Evolutionary conservation across 768 basidiomycete genomes (phyloP).

Genomic region (Vararia minispora): DNA sequence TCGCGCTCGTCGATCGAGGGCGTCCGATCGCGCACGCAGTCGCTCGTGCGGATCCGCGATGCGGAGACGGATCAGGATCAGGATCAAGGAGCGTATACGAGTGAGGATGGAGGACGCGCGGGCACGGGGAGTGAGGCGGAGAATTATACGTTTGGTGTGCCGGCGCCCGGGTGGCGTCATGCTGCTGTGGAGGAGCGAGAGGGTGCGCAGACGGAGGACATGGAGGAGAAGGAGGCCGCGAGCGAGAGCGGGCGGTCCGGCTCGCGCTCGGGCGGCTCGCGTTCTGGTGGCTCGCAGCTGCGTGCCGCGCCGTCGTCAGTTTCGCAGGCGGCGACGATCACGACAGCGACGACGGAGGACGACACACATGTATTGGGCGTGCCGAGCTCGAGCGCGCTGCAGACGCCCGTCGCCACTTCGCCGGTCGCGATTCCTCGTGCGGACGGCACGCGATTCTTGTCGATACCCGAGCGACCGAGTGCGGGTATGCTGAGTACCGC

Average conservation of each 20-base stretch:
- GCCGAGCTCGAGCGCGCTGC: slow-evolving; percentile 7
- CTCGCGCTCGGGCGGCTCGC: slow-evolving; percentile 3
- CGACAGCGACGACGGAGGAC: background rate
- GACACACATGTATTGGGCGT: background rate
- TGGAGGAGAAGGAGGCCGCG: slow-evolving; percentile 11
- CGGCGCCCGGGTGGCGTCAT: slow-evolving; percentile 30
- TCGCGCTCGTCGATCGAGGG: slow-evolving; percentile 50
- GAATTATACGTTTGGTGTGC: slow-evolving; percentile 68
- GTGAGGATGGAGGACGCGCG: too few species aligned
- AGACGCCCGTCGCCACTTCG: slow-evolving; percentile 12
- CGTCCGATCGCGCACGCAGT: slow-evolving; percentile 44
- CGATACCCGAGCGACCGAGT: slow-evolving; percentile 21
- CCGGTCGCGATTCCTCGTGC: slow-evolving; percentile 21
- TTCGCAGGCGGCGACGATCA: slow-evolving; percentile 12
- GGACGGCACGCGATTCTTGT: slow-evolving; percentile 6
- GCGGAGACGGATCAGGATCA: slow-evolving; percentile 36
- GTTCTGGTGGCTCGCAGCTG: slow-evolving; percentile 2
- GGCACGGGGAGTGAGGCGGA: slow-evolving; percentile 41
- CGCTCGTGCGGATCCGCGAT: slow-evolving; percentile 46
- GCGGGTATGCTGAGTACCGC: slow-evolving; percentile 61
- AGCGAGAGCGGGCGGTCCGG: slow-evolving; percentile 9
- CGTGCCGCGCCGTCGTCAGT: slow-evolving; percentile 17
- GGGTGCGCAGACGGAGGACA: slow-evolving; percentile 11
- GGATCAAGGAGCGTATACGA: slow-evolving; percentile 21
- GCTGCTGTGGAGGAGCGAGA: slow-evolving; percentile 15